These are phyloP conservation scores for Phragmites australis DNA, from an alignment of 176 grass and related monocot genomes.

Conservation along the genomic window DNA sequence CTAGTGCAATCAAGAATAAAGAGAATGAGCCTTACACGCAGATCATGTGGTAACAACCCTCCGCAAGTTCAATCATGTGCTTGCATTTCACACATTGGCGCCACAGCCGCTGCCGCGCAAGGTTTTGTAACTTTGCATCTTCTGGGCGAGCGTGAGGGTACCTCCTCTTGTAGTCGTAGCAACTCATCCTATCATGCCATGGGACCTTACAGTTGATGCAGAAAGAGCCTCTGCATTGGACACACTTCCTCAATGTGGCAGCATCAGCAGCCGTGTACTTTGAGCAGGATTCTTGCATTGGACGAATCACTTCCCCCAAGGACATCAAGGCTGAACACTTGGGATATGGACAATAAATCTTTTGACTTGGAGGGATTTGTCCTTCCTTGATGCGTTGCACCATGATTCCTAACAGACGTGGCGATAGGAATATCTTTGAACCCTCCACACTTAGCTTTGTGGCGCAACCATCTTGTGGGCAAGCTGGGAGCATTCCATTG, in stretches of 20 bases:
- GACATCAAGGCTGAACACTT: conserved; percentile 78
- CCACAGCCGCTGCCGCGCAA: conserved; percentile 61
- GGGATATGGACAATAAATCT: conserved; percentile 79
- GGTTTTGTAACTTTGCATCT: conserved; percentile 52
- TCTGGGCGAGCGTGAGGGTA: conserved; percentile 48
- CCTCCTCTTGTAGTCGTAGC: conserved; percentile 47
- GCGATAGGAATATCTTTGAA: conserved; percentile 54
- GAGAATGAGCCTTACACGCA: conserved; percentile 48
- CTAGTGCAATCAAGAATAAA: not conserved
- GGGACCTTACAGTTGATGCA: conserved; percentile 80
- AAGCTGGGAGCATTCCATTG: conserved; percentile 60
- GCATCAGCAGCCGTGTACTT: conserved; percentile 37
- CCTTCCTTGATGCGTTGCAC: conserved; percentile 56
- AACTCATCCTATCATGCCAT: conserved; percentile 69
- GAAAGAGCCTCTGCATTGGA: conserved; percentile 57
- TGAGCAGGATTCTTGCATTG: conserved; percentile 53
- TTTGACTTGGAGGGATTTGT: conserved; percentile 60
- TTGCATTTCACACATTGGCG: conserved; percentile 70
- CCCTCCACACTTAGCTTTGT: conserved; percentile 58
- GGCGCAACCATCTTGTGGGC: conserved; percentile 72
- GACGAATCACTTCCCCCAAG: conserved; percentile 40
- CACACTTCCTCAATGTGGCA: conserved; percentile 60
- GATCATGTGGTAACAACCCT: conserved; percentile 75
- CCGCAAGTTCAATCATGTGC: conserved; percentile 77
- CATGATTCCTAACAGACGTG: conserved; percentile 63